Conservation (phyloP, 208 protist genomes). For the Leishmania major region DNA sequence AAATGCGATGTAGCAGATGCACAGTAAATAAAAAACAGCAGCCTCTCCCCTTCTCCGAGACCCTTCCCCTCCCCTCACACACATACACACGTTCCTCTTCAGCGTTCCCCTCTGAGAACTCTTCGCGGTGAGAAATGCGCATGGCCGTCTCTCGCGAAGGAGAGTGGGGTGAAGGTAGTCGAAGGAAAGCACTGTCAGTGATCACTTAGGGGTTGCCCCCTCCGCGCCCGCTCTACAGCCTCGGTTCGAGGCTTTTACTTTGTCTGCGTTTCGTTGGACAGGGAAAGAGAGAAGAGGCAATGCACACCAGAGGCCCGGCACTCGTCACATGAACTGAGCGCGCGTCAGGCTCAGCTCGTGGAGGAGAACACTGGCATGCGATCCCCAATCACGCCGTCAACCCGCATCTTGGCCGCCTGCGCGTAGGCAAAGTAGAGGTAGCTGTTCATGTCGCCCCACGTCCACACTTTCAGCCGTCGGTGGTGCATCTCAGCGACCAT, state of each 20-base stretch:
- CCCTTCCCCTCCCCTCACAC: not conserved
- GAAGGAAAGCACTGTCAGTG: not conserved
- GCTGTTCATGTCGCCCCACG: constrained; percentile 75
- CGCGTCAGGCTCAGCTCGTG: not conserved
- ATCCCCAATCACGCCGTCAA: constrained; percentile 82
- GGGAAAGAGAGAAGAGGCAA: constrained; percentile 2
- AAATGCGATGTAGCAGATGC: not conserved
- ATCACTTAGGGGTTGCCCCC: not conserved
- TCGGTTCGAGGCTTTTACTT: not conserved
- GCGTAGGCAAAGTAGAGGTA: constrained; percentile 54
- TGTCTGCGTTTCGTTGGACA: not conserved
- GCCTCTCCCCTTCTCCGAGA: not conserved
- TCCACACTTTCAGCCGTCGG: constrained; percentile 65
- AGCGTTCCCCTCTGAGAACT: not conserved
- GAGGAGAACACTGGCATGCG: constrained; percentile 48
- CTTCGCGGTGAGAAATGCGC: not conserved
- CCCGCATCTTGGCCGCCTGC: constrained; percentile 53
- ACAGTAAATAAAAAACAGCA: not conserved
- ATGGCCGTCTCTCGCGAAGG: not conserved
- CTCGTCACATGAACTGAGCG: not conserved
- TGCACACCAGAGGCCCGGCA: not conserved
- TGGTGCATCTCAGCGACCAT: constrained; percentile 58
- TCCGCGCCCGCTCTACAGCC: not conserved
- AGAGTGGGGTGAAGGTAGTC: not conserved
- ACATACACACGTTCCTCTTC: not conserved